Base-by-base conservation (phyloP, 2,329 filamentous ascomycete species). In the Acephala macrosclerotiorum region DNA sequence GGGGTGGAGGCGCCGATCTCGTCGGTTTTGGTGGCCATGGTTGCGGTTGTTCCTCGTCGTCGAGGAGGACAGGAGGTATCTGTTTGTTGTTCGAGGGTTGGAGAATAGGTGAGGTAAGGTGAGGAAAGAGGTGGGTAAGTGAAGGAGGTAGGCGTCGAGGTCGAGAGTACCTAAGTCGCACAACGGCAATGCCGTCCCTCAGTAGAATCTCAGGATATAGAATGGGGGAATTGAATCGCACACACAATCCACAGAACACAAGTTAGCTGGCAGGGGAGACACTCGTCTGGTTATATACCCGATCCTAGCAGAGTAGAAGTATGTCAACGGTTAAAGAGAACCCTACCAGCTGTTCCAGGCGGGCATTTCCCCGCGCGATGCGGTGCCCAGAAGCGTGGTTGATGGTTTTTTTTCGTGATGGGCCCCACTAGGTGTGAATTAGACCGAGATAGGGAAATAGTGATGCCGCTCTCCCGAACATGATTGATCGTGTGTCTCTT, bases 11-110 rank as follows among this genome's bases (percentile, higher is more conserved):
- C 56, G 38, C 45, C 45, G 58, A 64, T 66, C 11, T 49, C 36
- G 58, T 67, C 61, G 42, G 25, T 14, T 49, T 60, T 66, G 59
- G 59, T 14, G 14, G 51, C 64, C 64, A 66, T 66, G 45, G 22
- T 60, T n/a, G 45, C 16, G 58, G 29, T 18, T 18, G 47, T 3
- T 20, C 18, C 25, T 56, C 25, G 7, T 33, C 12, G 51, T 56
- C 20, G n/a, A 3, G 20, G 11, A 49, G n/a, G 11, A 51, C n/a
- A n/a, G n/a, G n/a, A n/a, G n/a, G n/a, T n/a, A n/a, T n/a, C n/a
- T n/a, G n/a, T n/a, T n/a, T n/a, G n/a, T n/a, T n/a, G n/a, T n/a
- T n/a, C n/a, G 14, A 18, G 11, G 16, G 14, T 3, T 5, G 49
- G 12, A 11, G 22, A 53, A 11, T 12, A 29, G 22, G 49, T 53